phyloP scores from a whole-genome alignment of 305 asterid species.

The Withania somnifera region DNA sequence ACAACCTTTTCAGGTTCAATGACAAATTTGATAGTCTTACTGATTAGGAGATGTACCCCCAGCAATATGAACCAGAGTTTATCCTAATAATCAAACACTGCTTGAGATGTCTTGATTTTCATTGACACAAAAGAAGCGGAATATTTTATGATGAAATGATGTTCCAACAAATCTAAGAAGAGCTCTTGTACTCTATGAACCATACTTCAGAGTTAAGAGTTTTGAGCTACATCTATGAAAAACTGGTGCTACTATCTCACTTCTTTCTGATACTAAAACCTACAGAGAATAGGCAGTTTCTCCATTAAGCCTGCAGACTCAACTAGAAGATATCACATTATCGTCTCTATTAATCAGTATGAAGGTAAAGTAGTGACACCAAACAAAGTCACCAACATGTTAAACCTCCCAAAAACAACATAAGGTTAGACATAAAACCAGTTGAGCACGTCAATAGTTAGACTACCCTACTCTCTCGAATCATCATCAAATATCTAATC shows the following conservation, averaged over 20 bases:
- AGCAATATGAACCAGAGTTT: not conserved
- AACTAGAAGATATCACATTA: not conserved
- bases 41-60: not conserved
- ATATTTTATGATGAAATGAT: not conserved
- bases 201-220: not conserved
- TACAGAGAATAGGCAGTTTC: not conserved
- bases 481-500: not conserved
- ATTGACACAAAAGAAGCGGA: not conserved
- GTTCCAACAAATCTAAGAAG: not conserved
- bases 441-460: not conserved
- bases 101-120: not conserved
- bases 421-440: not conserved
- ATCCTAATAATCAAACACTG: not conserved
- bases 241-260: no score
- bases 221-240: no score
- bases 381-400: not conserved
- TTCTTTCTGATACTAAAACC: not conserved
- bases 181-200: not conserved
- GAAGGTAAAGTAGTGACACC: not conserved
- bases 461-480: not conserved
- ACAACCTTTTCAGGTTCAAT: not conserved
- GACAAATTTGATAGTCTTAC: not conserved
- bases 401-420: not conserved
- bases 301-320: not conserved
- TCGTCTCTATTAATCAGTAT: not conserved